Evolutionary conservation across 805 yeast species (phyloP).

Genomic region (Diddensiella caesifluorescens): DNA sequence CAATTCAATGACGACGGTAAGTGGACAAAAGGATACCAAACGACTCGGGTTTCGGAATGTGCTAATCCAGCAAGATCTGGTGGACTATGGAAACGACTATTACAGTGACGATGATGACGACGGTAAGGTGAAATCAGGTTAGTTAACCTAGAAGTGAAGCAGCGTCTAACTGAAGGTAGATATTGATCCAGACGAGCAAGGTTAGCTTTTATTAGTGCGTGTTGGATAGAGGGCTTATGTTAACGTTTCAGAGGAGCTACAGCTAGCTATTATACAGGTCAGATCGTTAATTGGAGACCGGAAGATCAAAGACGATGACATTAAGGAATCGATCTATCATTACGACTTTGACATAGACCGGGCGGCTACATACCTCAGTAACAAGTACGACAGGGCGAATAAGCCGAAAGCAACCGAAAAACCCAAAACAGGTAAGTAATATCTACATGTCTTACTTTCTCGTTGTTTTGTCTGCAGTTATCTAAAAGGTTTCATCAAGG

Average conservation of each 20-base stretch:
- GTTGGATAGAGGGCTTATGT: background rate
- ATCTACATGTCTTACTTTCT: background rate
- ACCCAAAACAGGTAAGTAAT: constrained; percentile 6
- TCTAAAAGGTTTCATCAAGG: constrained; percentile 10
- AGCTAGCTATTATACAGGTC: constrained; percentile 23
- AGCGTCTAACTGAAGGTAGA: constrained; percentile 6
- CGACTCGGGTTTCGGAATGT: too few species aligned
- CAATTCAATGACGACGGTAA: too few species aligned
- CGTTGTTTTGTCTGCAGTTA: constrained; percentile 1
- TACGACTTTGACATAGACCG: constrained; percentile 52
- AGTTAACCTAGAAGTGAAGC: background rate
- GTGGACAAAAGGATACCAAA: too few species aligned
- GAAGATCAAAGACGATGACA: constrained; percentile 42
- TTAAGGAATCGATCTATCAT: constrained; percentile 55
- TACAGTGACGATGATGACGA: constrained; percentile 23
- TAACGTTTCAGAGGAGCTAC: constrained; percentile 19
- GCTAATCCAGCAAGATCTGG: constrained; percentile 9
- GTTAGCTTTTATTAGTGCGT: constrained; percentile 10
- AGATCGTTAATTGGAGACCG: constrained; percentile 30
- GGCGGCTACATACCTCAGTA: constrained; percentile 42
- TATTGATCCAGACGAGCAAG: constrained; percentile 26
- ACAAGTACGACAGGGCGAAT: constrained; percentile 23
- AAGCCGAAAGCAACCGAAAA: constrained; percentile 14
- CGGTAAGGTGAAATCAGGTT: constrained; percentile 12
- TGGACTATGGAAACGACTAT: constrained; percentile 18